Conservation (phyloP, 2,329 filamentous ascomycete genomes). For the Fusarium mexicanum region DNA sequence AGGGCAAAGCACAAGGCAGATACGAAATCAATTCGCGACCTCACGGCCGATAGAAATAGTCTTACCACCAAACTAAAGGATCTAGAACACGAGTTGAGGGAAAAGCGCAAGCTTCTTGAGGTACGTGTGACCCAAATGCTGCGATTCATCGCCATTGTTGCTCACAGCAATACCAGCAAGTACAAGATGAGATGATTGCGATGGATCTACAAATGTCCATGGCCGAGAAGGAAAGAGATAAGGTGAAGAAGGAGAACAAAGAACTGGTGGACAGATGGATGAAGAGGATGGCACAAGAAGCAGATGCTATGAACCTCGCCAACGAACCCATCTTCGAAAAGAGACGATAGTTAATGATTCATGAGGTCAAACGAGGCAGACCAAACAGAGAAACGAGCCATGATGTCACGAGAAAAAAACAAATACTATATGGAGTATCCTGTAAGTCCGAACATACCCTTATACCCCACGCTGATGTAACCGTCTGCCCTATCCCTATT, state of each 20-base stretch:
- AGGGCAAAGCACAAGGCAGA: slow-evolving; percentile 69
- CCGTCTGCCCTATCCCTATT: slow-evolving; percentile 31
- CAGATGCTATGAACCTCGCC: slow-evolving; percentile 82
- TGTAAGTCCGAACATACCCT: slow-evolving; percentile 43
- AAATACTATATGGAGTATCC: slow-evolving; percentile 47
- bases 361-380: slow-evolving; percentile 1
- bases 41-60: slow-evolving; percentile 70
- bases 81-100: slow-evolving; percentile 83
- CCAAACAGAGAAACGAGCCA: slow-evolving; percentile 1
- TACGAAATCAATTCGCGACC: slow-evolving; percentile 65
- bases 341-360: slow-evolving; percentile 33
- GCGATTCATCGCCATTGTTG: background rate
- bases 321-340: slow-evolving; percentile 59
- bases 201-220: slow-evolving; percentile 89
- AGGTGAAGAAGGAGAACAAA: slow-evolving; percentile 83
- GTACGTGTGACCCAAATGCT: slow-evolving; percentile 50
- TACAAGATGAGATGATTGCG: slow-evolving; percentile 93
- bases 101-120: slow-evolving; percentile 85
- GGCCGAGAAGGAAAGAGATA: slow-evolving; percentile 78
- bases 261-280: slow-evolving; percentile 93
- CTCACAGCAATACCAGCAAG: slow-evolving; percentile 61
- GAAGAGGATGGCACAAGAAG: slow-evolving; percentile 85
- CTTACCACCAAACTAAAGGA: slow-evolving; percentile 77
- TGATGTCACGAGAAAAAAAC: slow-evolving; percentile 37
- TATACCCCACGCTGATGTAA: slow-evolving; percentile 32